Base-by-base conservation (phyloP, 768 basidiomycete species). In the Russula virescens region DNA sequence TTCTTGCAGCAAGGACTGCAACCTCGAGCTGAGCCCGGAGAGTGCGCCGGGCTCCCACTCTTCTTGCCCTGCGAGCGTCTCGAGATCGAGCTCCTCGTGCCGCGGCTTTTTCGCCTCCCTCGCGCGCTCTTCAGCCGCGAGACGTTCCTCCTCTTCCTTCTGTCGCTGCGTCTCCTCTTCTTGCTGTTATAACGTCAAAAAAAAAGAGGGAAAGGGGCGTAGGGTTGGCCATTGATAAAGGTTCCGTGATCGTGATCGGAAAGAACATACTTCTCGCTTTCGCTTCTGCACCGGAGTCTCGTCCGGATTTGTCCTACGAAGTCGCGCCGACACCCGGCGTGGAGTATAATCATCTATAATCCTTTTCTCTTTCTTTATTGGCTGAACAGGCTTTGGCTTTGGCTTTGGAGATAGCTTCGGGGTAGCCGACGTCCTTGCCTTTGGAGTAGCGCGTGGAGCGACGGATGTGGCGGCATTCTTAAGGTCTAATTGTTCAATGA, bases 401-500 rank as follows among this genome's bases (percentile, higher is more conserved):
- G 71, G 58, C 63, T 76, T 78, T 9, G 73, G 62, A 31, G 73
- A 66, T 60, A 61, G 47, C 21, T 61, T 58, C 3, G 57, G 21
- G 40, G 68, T 66, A 13, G 58, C 31, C 45, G 70, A 19, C 26
- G 23, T 23, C 75, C 54, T 76, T 79, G 62, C 66, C 74, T 61
- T 72, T 38, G 38, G 5, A 18, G 57, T 83, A 19, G 64, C 74
- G 11, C 78, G 71, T 11, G 83, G 69, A 21, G 79, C 78, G 9
- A 89, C 76, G 18, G 75, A 72, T 6, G 76, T 73, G 42, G 79
- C 79, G 1, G 82, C 83, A 66, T 81, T 81, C 68, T 82, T 80
- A 35, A 90, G 77, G 19, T 88, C 83, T 19, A 93, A 80, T 69
- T 89, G 74, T 66, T 88, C 84, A 42, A 94, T 78, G 10, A 92